Percentiles rank a stretch among this genome's conserved stretches.
Conservation (phyloP, 495 filamentous ascomycete genomes). For the Hypoxylon lenormandii region DNA sequence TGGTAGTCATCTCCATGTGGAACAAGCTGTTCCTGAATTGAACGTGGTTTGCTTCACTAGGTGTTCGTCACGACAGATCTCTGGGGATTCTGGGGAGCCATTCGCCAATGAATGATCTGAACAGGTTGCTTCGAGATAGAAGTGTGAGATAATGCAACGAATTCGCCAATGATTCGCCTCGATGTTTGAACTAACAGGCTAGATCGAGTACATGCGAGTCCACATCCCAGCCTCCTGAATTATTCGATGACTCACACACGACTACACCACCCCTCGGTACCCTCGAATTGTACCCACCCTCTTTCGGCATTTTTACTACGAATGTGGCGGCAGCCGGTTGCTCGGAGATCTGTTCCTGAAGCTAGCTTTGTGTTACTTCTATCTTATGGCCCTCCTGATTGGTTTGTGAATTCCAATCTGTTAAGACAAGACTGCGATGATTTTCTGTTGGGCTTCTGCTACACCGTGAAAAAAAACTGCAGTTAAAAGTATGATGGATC, state of each 20-base stretch:
- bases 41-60: slow-evolving; percentile 7
- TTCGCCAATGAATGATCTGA: slow-evolving; percentile 14
- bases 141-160: slow-evolving; percentile 5
- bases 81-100: background rate
- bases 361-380: slow-evolving; percentile 27
- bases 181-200: slow-evolving; percentile 1
- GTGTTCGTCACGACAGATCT: slow-evolving; percentile 5
- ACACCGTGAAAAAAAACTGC: slow-evolving; percentile 20
- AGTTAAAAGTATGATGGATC: background rate
- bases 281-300: slow-evolving; percentile 13
- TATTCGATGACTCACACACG: slow-evolving; percentile 49
- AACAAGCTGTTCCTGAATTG: slow-evolving; percentile 12
- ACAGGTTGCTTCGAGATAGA: slow-evolving; percentile 5
- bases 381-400: slow-evolving; percentile 17
- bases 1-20: background rate
- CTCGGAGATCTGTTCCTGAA: slow-evolving; percentile 38
- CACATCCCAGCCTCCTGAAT: slow-evolving; percentile 45
- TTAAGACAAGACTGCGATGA: slow-evolving; percentile 1
- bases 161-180: slow-evolving; percentile 1
- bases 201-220: slow-evolving; percentile 18
- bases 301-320: slow-evolving; percentile 19
- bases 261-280: slow-evolving; percentile 30
- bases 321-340: slow-evolving; percentile 10
- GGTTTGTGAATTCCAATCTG: slow-evolving; percentile 30
- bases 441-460: slow-evolving; percentile 26